phyloP scores from a whole-genome alignment of 371 early-diverging fungal genomes.

The Capillidium heterosporum region DNA sequence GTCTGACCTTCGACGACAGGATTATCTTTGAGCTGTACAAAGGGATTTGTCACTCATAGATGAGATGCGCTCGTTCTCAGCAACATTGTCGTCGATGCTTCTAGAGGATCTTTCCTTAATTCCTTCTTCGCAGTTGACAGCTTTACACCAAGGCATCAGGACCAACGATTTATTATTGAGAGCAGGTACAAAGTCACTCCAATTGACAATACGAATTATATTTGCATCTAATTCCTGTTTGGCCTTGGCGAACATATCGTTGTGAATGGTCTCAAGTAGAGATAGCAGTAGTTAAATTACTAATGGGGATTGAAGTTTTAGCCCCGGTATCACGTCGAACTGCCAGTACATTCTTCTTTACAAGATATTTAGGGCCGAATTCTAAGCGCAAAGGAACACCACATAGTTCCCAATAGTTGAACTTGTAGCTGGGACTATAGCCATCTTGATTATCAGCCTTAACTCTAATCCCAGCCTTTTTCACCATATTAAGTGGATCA shows the following conservation, averaged over 20 bases:
- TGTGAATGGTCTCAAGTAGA: constrained; percentile 76
- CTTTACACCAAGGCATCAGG: constrained; percentile 96
- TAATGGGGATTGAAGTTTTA: constrained; percentile 44
- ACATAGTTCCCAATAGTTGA: constrained; percentile 98
- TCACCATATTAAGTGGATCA: constrained; percentile 45
- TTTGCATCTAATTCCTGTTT: constrained; percentile 58
- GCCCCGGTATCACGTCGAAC: constrained; percentile 80
- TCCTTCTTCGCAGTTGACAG: constrained; percentile 81
- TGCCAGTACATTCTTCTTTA: constrained; percentile 56
- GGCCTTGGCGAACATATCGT: constrained; percentile 84
- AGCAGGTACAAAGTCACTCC: constrained; percentile 85
- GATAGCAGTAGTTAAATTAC: constrained; percentile 35
- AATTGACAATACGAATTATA: constrained; percentile 54
- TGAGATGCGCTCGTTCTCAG: constrained; percentile 86
- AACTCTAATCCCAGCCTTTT: constrained; percentile 66
- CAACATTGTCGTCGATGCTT: constrained; percentile 43
- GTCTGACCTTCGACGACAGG: constrained; percentile 55
- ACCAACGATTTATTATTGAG: constrained; percentile 80
- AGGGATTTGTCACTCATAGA: constrained; percentile 99
- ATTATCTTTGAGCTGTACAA: constrained; percentile 75
- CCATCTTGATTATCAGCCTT: constrained; percentile 83
- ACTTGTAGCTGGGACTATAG: constrained; percentile 97
- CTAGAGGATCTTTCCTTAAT: constrained; percentile 84
- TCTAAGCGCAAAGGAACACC: constrained; percentile 97
- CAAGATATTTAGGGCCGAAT: constrained; percentile 94